These are phyloP conservation scores for Scheffersomyces cryptocercus DNA, from an alignment of 1,139 yeast genomes.

Conservation along the genomic window DNA sequence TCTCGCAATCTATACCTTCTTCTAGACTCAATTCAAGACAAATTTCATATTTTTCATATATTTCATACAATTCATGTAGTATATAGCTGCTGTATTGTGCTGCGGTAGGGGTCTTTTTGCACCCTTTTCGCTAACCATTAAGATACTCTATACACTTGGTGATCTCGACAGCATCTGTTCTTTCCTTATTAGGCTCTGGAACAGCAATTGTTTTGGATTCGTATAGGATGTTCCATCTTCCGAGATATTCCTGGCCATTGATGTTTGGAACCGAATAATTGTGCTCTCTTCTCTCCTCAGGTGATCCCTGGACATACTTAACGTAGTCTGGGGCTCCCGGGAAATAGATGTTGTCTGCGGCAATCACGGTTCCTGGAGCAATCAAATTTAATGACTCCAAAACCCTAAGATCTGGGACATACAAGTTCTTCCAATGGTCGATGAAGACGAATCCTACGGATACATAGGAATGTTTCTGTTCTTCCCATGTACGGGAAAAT, in stretches of 20 bases:
- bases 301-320: slow-evolving; percentile 38
- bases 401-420: slow-evolving; percentile 45
- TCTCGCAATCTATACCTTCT: no score
- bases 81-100: neutral
- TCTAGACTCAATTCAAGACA: no score
- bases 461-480: slow-evolving; percentile 12
- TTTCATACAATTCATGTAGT: no score
- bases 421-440: slow-evolving; percentile 42
- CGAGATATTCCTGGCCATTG: slow-evolving; percentile 31
- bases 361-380: slow-evolving; percentile 40
- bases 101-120: neutral
- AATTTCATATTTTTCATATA: no score
- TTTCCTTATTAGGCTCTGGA: neutral
- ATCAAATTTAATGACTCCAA: slow-evolving; percentile 42
- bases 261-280: slow-evolving; percentile 25
- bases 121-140: slow-evolving; percentile 13
- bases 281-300: slow-evolving; percentile 33
- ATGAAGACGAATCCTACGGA: slow-evolving; percentile 40
- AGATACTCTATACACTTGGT: slow-evolving; percentile 27
- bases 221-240: slow-evolving; percentile 49
- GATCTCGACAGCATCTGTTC: slow-evolving; percentile 32
- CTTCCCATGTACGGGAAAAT: slow-evolving; percentile 16
- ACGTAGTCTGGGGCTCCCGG: slow-evolving; percentile 46
- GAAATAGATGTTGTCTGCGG: slow-evolving; percentile 38
- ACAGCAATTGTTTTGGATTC: slow-evolving; percentile 26